A percentile compares a stretch with the other conserved stretches of the same genome.
These are phyloP conservation scores for Rhodocollybia butyracea DNA, from an alignment of 768 basidiomycete species.

Conservation along the genomic window DNA sequence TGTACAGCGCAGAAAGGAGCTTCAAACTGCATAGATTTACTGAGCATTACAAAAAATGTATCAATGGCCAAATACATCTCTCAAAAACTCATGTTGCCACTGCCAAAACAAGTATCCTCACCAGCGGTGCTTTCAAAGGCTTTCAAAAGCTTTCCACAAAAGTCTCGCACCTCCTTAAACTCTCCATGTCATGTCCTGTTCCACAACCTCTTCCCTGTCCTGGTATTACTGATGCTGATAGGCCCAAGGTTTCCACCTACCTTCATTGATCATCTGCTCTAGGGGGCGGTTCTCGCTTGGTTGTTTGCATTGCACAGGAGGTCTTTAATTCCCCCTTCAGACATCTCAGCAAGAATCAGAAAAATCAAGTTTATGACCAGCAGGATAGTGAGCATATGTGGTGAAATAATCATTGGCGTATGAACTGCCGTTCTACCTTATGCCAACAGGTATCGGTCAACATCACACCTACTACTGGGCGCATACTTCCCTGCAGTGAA, in stretches of 20 bases:
- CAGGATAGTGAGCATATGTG: slow-evolving; percentile 21
- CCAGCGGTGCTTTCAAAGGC: too few relatives aligned
- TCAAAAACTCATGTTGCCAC: too few relatives aligned
- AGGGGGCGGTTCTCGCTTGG: slow-evolving; percentile 15
- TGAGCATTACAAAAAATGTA: too few relatives aligned
- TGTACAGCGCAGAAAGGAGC: too few relatives aligned
- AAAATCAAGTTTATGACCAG: slow-evolving; percentile 5
- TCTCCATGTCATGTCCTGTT: too few relatives aligned
- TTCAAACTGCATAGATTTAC: too few relatives aligned
- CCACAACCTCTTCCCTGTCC: too few relatives aligned
- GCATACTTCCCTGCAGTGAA: slow-evolving; percentile 9
- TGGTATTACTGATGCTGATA: slow-evolving; percentile 10
- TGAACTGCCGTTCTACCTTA: slow-evolving; percentile 12
- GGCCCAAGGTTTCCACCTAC: slow-evolving; percentile 10
- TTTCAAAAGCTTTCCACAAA: too few relatives aligned
- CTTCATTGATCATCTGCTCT: slow-evolving; percentile 10
- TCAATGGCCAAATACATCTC: too few relatives aligned
- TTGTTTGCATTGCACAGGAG: slow-evolving; percentile 9
- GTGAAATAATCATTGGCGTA: slow-evolving; percentile 21
- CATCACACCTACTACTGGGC: neutral
- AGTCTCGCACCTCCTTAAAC: neutral
- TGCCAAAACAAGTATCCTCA: too few relatives aligned
- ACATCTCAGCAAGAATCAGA: slow-evolving; percentile 1
- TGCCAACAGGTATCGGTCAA: slow-evolving; percentile 14
- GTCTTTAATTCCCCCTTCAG: slow-evolving; percentile 9